Conservation (phyloP, 768 basidiomycete species). For the Podaxis rugospora region DNA sequence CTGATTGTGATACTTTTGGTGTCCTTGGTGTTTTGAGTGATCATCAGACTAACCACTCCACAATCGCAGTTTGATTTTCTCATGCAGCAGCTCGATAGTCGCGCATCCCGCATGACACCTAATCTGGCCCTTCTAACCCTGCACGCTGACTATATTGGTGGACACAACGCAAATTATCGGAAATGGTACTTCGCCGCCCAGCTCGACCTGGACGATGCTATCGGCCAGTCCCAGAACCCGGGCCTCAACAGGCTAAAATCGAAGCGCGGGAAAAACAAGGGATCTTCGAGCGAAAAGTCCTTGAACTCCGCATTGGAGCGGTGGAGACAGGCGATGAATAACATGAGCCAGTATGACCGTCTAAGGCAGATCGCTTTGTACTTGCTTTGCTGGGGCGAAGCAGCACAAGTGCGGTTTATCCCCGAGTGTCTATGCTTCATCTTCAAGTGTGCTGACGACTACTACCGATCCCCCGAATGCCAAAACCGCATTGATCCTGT, state of each 20-base stretch:
- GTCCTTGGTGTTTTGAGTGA: constrained; percentile 1
- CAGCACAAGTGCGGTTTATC: constrained; percentile 93
- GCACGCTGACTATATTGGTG: constrained; percentile 98
- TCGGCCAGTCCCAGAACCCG: constrained; percentile 89
- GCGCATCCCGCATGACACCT: constrained; percentile 95
- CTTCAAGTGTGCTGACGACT: constrained; percentile 99
- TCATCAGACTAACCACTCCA: constrained; percentile 14
- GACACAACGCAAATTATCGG: constrained; percentile 96
- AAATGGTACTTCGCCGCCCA: constrained; percentile 99
- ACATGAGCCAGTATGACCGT: constrained; percentile 97
- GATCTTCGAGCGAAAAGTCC: constrained; percentile 53
- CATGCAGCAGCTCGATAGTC: constrained; percentile 96
- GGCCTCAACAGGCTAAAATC: constrained; percentile 83
- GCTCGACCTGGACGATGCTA: constrained; percentile 95
- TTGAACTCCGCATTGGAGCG: constrained; percentile 83
- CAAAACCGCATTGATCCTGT: constrained; percentile 90
- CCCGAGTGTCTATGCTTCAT: constrained; percentile 99
- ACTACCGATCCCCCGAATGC: constrained; percentile 98
- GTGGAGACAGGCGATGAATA: constrained; percentile 98
- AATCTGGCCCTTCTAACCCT: constrained; percentile 92
- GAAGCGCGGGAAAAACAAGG: constrained; percentile 43
- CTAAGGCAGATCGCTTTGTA: constrained; percentile 94
- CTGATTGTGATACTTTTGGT: constrained; percentile 5
- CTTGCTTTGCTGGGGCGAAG: constrained; percentile 97
- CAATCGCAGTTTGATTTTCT: constrained; percentile 83